These are phyloP conservation scores for Apiospora hydei DNA, from an alignment of 2,329 filamentous ascomycete genomes.

Conservation along the genomic window DNA sequence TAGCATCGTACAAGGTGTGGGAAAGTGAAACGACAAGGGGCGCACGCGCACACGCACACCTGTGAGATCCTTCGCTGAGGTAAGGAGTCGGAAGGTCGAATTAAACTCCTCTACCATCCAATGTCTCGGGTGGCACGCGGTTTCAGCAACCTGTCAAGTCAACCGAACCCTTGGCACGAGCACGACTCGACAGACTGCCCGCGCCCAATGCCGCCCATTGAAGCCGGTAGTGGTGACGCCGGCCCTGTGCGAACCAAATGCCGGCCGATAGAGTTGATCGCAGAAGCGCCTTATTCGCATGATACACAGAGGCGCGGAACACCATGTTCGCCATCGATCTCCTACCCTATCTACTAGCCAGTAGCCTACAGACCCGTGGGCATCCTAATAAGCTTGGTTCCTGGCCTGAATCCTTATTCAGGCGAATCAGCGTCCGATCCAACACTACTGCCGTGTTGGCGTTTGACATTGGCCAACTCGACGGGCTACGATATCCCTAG, in stretches of 20 bases:
- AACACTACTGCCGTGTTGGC: neutral
- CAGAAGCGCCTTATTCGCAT: neutral
- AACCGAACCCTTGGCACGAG: neutral
- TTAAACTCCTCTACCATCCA: neutral
- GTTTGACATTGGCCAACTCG: neutral
- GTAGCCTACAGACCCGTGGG: neutral
- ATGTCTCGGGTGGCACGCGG: constrained; percentile 12
- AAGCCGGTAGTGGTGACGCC: neutral
- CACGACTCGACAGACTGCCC: constrained; percentile 9
- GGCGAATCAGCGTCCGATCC: constrained; percentile 11
- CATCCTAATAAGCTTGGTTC: neutral
- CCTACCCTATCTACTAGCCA: neutral
- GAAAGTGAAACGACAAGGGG: neutral
- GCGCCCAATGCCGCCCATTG: neutral
- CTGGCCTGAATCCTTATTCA: neutral
- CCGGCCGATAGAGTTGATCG: neutral
- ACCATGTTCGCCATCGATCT: neutral
- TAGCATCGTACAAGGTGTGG: neutral
- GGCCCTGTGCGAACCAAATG: neutral
- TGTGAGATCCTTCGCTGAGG: neutral
- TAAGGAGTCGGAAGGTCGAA: neutral
- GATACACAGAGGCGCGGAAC: neutral
- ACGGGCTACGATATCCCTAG: neutral
- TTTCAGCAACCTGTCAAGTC: neutral
- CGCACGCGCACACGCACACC: too few relatives aligned